Percentiles rank a stretch among this genome's conserved stretches.
Evolutionary conservation across 2,329 filamentous ascomycete genomes (phyloP).

Genomic region (Tolypocladium tundrense): DNA sequence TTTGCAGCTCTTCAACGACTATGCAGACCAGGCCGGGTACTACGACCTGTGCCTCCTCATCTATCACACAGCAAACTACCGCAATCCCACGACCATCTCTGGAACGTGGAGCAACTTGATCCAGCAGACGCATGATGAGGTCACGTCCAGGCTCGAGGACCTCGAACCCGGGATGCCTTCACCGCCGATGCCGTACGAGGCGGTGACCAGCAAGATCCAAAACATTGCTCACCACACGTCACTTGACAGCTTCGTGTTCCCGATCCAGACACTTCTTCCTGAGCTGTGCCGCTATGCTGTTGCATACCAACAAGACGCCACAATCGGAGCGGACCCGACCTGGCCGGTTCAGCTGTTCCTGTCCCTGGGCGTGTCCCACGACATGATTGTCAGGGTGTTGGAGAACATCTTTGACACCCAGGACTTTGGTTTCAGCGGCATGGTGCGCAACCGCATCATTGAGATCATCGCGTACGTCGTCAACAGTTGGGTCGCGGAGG

Average conservation of each 20-base stretch:
- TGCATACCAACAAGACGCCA: conserved; percentile 46
- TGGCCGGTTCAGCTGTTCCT: conserved; percentile 50
- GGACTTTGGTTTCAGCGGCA: conserved; percentile 47
- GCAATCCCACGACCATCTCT: conserved; percentile 74
- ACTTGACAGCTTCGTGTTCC: conserved; percentile 57
- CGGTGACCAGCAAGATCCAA: conserved; percentile 52
- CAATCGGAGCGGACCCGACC: conserved; percentile 43
- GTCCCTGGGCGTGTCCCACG: conserved; percentile 44
- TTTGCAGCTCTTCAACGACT: conserved; percentile 76
- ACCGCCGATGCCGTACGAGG: conserved; percentile 56
- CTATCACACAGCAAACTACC: conserved; percentile 84
- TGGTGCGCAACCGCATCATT: conserved; percentile 37
- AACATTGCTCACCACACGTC: conserved; percentile 56
- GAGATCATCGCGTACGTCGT: conserved; percentile 44
- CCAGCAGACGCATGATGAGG: conserved; percentile 54
- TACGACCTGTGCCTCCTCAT: conserved; percentile 90
- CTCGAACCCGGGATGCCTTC: conserved; percentile 28
- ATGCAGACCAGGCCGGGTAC: conserved; percentile 83
- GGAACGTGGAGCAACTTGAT: conserved; percentile 80
- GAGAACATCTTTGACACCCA: conserved; percentile 49
- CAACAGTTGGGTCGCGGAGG: conserved; percentile 37
- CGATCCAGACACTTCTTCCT: conserved; percentile 48
- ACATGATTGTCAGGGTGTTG: conserved; percentile 44
- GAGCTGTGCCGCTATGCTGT: conserved; percentile 54
- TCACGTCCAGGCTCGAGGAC: conserved; percentile 31